phyloP scores from a whole-genome alignment of 2,329 filamentous ascomycete species.

The Claviceps citrina region DNA sequence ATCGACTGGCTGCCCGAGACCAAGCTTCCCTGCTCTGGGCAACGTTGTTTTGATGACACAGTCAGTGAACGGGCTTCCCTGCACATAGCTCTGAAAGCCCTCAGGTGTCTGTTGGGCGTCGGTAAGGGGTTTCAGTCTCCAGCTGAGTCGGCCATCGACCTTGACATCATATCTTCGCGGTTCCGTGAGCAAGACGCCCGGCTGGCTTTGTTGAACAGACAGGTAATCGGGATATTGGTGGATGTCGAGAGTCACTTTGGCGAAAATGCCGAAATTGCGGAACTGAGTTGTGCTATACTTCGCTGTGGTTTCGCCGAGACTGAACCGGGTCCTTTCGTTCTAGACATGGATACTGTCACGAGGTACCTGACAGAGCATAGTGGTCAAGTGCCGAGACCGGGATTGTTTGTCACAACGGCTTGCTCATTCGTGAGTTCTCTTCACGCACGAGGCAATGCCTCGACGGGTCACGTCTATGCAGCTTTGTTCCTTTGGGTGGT shows the following conservation, averaged over 20 bases:
- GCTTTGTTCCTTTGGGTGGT: slow-evolving; percentile 47
- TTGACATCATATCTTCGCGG: slow-evolving; percentile 34
- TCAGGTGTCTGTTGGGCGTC: slow-evolving; percentile 55
- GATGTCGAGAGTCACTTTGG: slow-evolving; percentile 38
- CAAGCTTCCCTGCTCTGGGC: slow-evolving; percentile 12
- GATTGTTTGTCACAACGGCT: slow-evolving; percentile 54
- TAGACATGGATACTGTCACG: slow-evolving; percentile 50
- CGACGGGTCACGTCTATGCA: slow-evolving; percentile 32
- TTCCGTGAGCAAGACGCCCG: slow-evolving; percentile 6
- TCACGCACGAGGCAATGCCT: slow-evolving; percentile 26
- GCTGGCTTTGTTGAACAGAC: slow-evolving; percentile 24
- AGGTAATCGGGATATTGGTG: slow-evolving; percentile 31
- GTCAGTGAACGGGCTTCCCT: slow-evolving; percentile 28
- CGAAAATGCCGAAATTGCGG: slow-evolving; percentile 50
- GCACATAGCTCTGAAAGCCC: slow-evolving; percentile 36
- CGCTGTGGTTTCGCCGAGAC: slow-evolving; percentile 62
- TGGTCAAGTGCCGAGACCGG: slow-evolving; percentile 48
- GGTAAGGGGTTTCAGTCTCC: slow-evolving; percentile 58
- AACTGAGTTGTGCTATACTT: slow-evolving; percentile 56
- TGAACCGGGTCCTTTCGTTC: slow-evolving; percentile 61
- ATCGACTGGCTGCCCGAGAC: slow-evolving; percentile 5
- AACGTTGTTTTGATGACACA: slow-evolving; percentile 15
- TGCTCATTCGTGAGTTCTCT: slow-evolving; percentile 53
- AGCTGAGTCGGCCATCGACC: slow-evolving; percentile 49
- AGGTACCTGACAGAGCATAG: slow-evolving; percentile 47